Evolutionary conservation across 2,329 filamentous ascomycete genomes (phyloP).

Genomic region (Neonectria punicea): DNA sequence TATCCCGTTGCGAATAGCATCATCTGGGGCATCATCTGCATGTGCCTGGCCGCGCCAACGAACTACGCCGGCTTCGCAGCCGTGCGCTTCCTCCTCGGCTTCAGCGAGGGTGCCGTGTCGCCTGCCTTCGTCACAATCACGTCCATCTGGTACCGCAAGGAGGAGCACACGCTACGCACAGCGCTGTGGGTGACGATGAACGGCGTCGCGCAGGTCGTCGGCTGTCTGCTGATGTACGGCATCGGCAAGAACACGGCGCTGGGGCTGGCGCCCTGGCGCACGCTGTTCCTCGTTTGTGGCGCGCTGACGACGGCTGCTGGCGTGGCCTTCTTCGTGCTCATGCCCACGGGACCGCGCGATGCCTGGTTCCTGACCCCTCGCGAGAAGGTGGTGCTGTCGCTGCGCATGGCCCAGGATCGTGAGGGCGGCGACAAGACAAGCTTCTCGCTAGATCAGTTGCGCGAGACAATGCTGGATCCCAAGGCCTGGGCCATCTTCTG

Average conservation of each 20-base stretch:
- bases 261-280: conserved; percentile 56
- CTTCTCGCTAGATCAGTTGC: conserved; percentile 56
- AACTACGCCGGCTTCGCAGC: conserved; percentile 53
- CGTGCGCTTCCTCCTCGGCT: conserved; percentile 55
- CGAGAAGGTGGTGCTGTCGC: conserved; percentile 54
- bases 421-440: conserved; percentile 51
- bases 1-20: conserved; percentile 40
- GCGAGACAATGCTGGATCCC: conserved; percentile 55
- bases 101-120: conserved; percentile 37
- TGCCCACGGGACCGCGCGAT: conserved; percentile 57
- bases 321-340: conserved; percentile 56
- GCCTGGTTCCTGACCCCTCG: conserved; percentile 60
- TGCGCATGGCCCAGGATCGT: conserved; percentile 46
- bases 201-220: conserved; percentile 23
- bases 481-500: conserved; percentile 50
- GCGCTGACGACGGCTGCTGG: conserved; percentile 56
- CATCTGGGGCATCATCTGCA: conserved; percentile 55
- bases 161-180: conserved; percentile 22
- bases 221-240: conserved; percentile 36
- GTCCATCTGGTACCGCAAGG: conserved; percentile 25
- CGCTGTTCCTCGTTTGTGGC: conserved; percentile 62
- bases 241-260: conserved; percentile 53
- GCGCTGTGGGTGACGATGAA: conserved; percentile 30
- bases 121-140: conserved; percentile 27
- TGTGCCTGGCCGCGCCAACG: conserved; percentile 55